phyloP scores from a whole-genome alignment of 2,329 filamentous ascomycete genomes.

The Diaporthe sp. region DNA sequence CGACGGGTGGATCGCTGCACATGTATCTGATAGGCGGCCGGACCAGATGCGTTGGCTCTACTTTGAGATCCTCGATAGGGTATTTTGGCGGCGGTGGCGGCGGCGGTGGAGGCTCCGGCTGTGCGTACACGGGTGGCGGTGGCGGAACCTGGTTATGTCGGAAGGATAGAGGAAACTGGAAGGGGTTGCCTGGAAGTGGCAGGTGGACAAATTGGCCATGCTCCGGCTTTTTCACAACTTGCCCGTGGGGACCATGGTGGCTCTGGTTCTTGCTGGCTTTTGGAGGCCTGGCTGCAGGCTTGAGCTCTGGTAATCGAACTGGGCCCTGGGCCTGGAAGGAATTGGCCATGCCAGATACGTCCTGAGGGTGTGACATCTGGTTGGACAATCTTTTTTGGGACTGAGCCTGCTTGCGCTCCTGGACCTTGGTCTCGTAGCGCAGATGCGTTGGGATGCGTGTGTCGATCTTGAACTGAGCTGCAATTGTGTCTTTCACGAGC shows the following conservation, averaged over 20 bases:
- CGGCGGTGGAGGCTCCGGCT: constrained; percentile 66
- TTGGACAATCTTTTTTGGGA: constrained; percentile 72
- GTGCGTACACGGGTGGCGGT: constrained; percentile 55
- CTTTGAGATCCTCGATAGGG: constrained; percentile 92
- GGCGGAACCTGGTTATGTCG: constrained; percentile 58
- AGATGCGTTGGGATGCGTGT: constrained; percentile 88
- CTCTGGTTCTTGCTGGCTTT: constrained; percentile 79
- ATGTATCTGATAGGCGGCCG: constrained; percentile 86
- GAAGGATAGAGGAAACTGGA: constrained; percentile 61
- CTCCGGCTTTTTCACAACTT: constrained; percentile 54
- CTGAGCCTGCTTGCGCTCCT: constrained; percentile 81
- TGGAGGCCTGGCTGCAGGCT: constrained; percentile 79
- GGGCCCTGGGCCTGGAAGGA: constrained; percentile 60
- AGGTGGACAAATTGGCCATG: constrained; percentile 56
- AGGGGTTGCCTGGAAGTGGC: constrained; percentile 60
- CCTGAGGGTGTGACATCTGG: constrained; percentile 53
- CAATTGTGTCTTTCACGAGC: constrained; percentile 91
- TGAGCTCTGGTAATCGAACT: constrained; percentile 78
- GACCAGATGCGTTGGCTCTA: constrained; percentile 76
- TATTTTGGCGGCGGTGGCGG: constrained; percentile 88
- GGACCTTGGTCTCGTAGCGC: constrained; percentile 83
- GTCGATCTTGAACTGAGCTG: constrained; percentile 86
- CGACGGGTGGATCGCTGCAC: constrained; percentile 73
- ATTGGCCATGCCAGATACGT: constrained; percentile 56
- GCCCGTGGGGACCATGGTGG: constrained; percentile 53